These are phyloP conservation scores for Platismatia glauca DNA, from an alignment of 495 filamentous ascomycete genomes.

Conservation along the genomic window DNA sequence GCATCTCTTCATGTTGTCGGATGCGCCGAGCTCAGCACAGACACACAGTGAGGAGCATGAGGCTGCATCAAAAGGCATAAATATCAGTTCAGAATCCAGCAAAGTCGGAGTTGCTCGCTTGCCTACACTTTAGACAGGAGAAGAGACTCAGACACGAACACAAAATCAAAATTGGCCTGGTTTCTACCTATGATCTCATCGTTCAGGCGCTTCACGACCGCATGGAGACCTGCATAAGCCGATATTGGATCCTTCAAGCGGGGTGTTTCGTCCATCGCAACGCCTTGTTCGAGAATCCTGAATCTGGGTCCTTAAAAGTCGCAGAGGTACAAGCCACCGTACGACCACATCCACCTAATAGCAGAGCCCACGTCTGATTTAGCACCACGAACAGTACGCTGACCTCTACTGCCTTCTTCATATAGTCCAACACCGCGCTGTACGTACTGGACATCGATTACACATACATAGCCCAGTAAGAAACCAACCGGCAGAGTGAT, in stretches of 20 bases:
- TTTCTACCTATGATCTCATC: background rate
- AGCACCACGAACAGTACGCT: background rate
- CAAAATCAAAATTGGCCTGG: background rate
- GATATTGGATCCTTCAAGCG: background rate
- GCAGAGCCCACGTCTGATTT: background rate
- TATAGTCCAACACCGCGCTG: background rate
- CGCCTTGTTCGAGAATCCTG: background rate
- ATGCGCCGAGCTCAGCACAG: background rate
- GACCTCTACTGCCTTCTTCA: no score
- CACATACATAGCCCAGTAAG: background rate
- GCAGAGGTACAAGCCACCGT: no score
- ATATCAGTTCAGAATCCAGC: background rate
- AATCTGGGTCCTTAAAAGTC: background rate
- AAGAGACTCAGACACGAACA: background rate
- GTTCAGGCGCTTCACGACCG: background rate
- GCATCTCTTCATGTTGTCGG: background rate
- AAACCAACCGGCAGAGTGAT: background rate
- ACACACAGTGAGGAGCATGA: background rate
- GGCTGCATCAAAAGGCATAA: background rate
- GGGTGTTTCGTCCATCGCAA: background rate
- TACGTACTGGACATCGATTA: background rate
- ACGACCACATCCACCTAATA: background rate
- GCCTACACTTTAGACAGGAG: background rate
- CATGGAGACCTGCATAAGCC: background rate
- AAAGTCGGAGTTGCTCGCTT: background rate